Conservation (phyloP, 306 rosid genomes). For the Oemleria cerasiformis region DNA sequence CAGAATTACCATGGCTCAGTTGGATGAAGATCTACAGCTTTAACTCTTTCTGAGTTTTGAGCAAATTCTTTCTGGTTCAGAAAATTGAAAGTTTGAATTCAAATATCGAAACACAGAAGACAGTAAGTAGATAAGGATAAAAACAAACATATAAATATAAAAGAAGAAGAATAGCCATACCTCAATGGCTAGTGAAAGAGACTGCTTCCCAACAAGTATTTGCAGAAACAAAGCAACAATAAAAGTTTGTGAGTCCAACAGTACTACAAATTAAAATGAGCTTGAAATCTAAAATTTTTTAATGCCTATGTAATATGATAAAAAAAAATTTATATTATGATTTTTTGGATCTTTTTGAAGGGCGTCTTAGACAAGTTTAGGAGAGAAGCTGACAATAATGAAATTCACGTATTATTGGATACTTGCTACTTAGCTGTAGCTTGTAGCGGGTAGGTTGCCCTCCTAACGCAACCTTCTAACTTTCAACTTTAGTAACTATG, state of each 20-base stretch:
- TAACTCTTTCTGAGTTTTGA: conserved; percentile 66
- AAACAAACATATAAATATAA: not conserved
- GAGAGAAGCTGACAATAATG: no score
- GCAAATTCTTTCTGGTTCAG: conserved; percentile 54
- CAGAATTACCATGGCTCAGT: conserved; percentile 73
- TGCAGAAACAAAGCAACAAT: conserved; percentile 19
- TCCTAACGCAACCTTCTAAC: no score
- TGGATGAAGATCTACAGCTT: conserved; percentile 73
- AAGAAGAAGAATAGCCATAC: conserved; percentile 22
- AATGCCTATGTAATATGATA: no score
- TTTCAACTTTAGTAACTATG: no score
- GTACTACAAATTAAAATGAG: not conserved
- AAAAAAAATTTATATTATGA: no score
- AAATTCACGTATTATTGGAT: no score
- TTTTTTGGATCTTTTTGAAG: no score
- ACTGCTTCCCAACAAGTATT: conserved; percentile 24
- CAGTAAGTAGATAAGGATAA: not conserved
- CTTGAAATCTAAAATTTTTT: no score
- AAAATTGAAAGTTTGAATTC: conserved; percentile 5
- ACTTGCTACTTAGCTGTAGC: no score
- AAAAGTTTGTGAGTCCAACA: conserved; percentile 14
- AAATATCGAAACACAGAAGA: not conserved
- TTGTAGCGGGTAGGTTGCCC: no score
- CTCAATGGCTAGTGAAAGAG: conserved; percentile 46
- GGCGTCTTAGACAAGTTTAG: no score